Evolutionary conservation across 169 alveolate genomes (phyloP), one percentile per base, ranked within the genome.

Genomic region (Plasmodium fragile): DNA sequence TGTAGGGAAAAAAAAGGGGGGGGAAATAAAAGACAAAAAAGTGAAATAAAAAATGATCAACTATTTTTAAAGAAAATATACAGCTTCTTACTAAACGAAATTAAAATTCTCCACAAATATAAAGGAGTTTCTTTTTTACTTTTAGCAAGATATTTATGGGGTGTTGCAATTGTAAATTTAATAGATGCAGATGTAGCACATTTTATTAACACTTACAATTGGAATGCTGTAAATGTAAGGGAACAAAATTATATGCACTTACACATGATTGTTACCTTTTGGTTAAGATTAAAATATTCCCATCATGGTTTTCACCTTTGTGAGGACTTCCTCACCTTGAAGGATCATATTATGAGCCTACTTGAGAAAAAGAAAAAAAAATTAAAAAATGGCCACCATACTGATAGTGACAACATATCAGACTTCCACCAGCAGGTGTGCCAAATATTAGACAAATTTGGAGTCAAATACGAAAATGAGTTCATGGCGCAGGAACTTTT

Each of bases 261-360:
- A 65, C 94, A 91, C 41, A 91, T 91, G 94, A 71, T 91, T 45
- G 55, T 80, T 91, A 91, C 92, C 2, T 91, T 91, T 25, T 91
- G 91, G 94, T 65, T 91, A 81, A 69, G 94, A 25, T n/a, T 91
- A 91, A 91, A 91, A 91, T 81, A 91, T 91, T 41, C 28, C n/a
- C 39, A 52, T 91, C 1, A 72, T 30, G n/a, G 53, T 11, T 43
- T 71, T 16, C 22, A 79, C 25, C n/a, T 81, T 34, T 79, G 85
- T n/a, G 69, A 85, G 6, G 69, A 32, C 3, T 85, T 85, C 32
- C 53, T 41, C 22, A 75, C 55, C 18, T 85, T 72, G 13, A 85
- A 53, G 65, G 87, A 85, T 85, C 45, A 75, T 34, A 85, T 85
- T 28, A 49, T 77, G 13, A 13, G 41, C 65, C 79, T 53, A 30